Evolutionary conservation across 2,329 filamentous ascomycete genomes (phyloP).

Genomic region (Penicillium polonicum): DNA sequence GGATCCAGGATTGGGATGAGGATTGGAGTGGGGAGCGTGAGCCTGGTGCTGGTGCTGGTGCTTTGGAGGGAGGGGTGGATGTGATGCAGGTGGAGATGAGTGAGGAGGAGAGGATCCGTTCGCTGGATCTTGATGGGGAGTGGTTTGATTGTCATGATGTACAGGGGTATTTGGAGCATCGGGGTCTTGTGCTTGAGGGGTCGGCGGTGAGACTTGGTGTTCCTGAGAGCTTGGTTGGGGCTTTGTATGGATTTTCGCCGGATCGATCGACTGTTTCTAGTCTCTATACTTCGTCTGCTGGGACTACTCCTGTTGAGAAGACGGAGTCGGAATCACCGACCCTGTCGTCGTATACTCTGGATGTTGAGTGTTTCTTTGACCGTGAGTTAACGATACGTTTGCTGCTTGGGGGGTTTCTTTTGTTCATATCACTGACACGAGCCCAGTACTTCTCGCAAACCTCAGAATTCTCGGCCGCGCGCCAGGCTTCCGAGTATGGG

Average conservation of each 20-base stretch:
- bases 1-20: conserved; percentile 26
- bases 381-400: conserved; percentile 17
- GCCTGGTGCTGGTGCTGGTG: background rate
- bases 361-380: conserved; percentile 30
- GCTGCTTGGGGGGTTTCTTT: background rate
- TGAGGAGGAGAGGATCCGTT: conserved; percentile 30
- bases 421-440: background rate
- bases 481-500: conserved; percentile 33
- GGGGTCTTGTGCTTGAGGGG: conserved; percentile 32
- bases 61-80: background rate
- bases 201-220: conserved; percentile 31
- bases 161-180: conserved; percentile 62
- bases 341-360: conserved; percentile 18
- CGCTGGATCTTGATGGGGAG: conserved; percentile 67
- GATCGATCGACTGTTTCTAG: conserved; percentile 11
- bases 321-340: background rate
- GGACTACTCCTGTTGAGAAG: background rate
- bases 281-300: conserved; percentile 10
- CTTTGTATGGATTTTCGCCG: conserved; percentile 15
- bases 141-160: conserved; percentile 78
- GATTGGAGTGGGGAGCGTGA: conserved; percentile 25
- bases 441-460: conserved; percentile 25
- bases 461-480: conserved; percentile 36
- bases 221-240: conserved; percentile 13
- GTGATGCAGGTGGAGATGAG: background rate